Evolutionary conservation across 768 basidiomycete genomes (phyloP).

Genomic region (Suillus tomentosus): DNA sequence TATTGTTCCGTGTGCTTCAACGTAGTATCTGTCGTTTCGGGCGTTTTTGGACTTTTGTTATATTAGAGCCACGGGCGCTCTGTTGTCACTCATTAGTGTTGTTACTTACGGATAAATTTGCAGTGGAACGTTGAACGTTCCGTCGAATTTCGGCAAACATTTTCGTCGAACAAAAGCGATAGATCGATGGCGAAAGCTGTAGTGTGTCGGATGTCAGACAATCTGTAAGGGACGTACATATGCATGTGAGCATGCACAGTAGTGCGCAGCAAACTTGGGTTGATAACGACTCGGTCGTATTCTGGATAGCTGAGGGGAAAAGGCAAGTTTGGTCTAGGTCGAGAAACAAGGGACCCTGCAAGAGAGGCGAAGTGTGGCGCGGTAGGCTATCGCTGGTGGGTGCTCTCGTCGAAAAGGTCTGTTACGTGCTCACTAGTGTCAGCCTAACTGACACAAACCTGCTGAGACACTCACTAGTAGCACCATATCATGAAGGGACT

Average conservation of each 20-base stretch:
- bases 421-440: not conserved
- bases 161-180: no score
- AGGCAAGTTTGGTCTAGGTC: not conserved
- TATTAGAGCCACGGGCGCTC: not conserved
- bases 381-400: not conserved
- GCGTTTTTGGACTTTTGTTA: not conserved
- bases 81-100: slow-evolving; percentile 6
- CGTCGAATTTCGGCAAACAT: no score
- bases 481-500: not conserved
- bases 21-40: not conserved
- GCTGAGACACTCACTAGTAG: not conserved
- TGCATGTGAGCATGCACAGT: not conserved
- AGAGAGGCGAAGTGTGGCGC: not conserved
- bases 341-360: not conserved
- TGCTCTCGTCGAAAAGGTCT: not conserved
- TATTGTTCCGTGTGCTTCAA: slow-evolving; percentile 5
- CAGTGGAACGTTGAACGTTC: not conserved
- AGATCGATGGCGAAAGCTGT: not conserved
- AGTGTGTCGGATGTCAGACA: not conserved
- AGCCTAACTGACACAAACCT: not conserved
- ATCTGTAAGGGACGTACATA: not conserved
- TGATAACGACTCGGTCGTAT: not conserved
- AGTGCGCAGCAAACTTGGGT: not conserved
- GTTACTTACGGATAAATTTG: not conserved
- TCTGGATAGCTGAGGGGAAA: not conserved